Conservation (phyloP, 129 eudicot species). For the Flaveria ramosissima region DNA sequence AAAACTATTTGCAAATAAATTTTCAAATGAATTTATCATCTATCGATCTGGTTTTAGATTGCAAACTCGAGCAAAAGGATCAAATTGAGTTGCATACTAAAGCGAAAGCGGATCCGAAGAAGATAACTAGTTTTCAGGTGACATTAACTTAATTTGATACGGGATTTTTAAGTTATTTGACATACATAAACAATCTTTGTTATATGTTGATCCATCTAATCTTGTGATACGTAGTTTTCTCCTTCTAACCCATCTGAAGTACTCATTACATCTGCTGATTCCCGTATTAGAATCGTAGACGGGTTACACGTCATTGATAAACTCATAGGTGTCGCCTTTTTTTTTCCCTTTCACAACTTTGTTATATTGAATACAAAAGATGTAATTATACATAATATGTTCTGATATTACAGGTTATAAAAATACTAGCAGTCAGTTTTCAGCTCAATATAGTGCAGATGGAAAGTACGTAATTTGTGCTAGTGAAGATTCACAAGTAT, state of each 20-base stretch:
- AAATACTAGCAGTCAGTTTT: conserved; percentile 79
- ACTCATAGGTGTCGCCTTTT: conserved; percentile 58
- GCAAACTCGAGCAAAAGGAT: conserved; percentile 60
- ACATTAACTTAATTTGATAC: background rate
- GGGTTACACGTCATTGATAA: conserved; percentile 59
- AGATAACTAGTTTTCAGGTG: conserved; percentile 85
- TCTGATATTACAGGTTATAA: conserved; percentile 56
- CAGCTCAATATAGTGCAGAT: conserved; percentile 69
- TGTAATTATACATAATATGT: background rate
- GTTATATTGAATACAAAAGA: background rate
- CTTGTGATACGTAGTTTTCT: conserved; percentile 50
- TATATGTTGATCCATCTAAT: conserved; percentile 5
- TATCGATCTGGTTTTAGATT: conserved; percentile 42
- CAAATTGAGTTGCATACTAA: conserved; percentile 54
- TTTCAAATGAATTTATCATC: background rate
- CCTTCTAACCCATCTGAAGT: conserved; percentile 65
- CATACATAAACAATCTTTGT: background rate
- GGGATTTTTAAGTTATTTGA: background rate
- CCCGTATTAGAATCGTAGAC: conserved; percentile 57
- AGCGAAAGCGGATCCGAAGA: conserved; percentile 63
- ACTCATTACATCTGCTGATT: conserved; percentile 79
- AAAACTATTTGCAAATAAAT: background rate
- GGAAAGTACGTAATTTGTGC: conserved; percentile 77
- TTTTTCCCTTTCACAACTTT: background rate
- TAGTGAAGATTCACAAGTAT: conserved; percentile 90